Base-by-base conservation (phyloP, 352 stramenopile genomes). In the Nothophytophthora sp. region DNA sequence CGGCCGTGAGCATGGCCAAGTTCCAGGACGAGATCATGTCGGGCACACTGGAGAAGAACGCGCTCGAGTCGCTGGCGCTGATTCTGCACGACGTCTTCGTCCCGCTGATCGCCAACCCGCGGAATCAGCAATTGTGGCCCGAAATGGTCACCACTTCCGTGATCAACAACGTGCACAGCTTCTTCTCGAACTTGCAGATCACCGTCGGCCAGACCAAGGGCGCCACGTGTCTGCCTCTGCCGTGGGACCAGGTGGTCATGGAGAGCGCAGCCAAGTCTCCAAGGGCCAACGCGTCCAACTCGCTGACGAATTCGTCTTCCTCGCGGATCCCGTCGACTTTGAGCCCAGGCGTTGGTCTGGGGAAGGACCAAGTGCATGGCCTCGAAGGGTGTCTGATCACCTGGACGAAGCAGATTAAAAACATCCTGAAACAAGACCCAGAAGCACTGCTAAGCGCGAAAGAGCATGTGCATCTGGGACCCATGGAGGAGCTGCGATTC, bases 351-450 rank as follows among this genome's bases (percentile, higher is more conserved):
- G 52, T 23, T 16, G 33, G 51, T 10, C 59, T 83, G 12, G 57
- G 82, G 20, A 96, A 94, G 39, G 83, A 96, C 46, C 75, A 90
- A 39, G 74, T 96, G 19, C 86, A 96, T 41, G 73, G 77, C 1
- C 73, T 98, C 2, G 92, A 98, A 61, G 80, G 83, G 2, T 90
- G 80, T 19, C 57, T 98, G 0, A 98, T 98, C 49, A 96, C 85
- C 1, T 98, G 92, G 92, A 97, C 91, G 1, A 97, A 97, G 52
- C 92, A 98, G 69, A 97, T 98, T 58, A 97, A 97, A 51, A 90
- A 91, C 55, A 94, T 98, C 15, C 48, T 98, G 1, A 95, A 93
- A 33, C 75, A 94, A 53, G 90, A 97, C 46, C 82, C 90, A 1
- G 90, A 97, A 50, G 65, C 73, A 27, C 45, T 81, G 1, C 59